Percentiles rank a stretch among this genome's conserved stretches.
Conservation (phyloP, 306 rosid species). For the Fragaria nilgerrensis region DNA sequence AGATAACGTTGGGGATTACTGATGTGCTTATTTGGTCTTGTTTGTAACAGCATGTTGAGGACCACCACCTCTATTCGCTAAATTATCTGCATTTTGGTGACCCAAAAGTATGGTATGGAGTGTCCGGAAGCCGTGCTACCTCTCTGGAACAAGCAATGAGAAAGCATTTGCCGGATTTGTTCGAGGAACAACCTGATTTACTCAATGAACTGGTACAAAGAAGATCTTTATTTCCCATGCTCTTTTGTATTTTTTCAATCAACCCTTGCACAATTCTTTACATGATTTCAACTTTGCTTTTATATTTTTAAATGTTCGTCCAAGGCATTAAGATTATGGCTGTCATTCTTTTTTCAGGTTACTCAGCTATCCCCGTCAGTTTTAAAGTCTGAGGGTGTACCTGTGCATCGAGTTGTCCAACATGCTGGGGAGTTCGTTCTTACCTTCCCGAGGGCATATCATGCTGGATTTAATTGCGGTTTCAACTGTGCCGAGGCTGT, state of each 20-base stretch:
- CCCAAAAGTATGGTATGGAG: constrained; percentile 96
- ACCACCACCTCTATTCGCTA: constrained; percentile 92
- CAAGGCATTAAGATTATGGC: constrained; percentile 17
- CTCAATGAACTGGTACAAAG: constrained; percentile 85
- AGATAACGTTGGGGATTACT: constrained; percentile 12
- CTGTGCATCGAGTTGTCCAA: constrained; percentile 74
- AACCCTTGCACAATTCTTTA: neutral
- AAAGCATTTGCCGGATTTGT: constrained; percentile 81
- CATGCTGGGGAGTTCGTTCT: constrained; percentile 88
- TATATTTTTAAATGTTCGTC: neutral
- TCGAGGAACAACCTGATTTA: constrained; percentile 88
- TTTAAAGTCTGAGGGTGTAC: constrained; percentile 87
- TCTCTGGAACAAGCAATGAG: constrained; percentile 75
- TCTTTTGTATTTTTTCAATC: neutral
- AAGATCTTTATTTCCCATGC: neutral
- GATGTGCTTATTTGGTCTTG: constrained; percentile 21
- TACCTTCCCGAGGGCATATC: constrained; percentile 97
- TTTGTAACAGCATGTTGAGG: constrained; percentile 89
- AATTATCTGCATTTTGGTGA: constrained; percentile 93
- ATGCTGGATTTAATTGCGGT: constrained; percentile 93
- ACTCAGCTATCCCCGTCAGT: constrained; percentile 95
- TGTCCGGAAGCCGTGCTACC: constrained; percentile 74
- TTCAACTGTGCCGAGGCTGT: constrained; percentile 99
- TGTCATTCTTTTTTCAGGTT: constrained; percentile 53
- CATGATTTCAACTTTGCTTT: constrained; percentile 3